Evolutionary conservation across 345 rosid species (phyloP).

Genomic region (Crucihimalaya himalaica): DNA sequence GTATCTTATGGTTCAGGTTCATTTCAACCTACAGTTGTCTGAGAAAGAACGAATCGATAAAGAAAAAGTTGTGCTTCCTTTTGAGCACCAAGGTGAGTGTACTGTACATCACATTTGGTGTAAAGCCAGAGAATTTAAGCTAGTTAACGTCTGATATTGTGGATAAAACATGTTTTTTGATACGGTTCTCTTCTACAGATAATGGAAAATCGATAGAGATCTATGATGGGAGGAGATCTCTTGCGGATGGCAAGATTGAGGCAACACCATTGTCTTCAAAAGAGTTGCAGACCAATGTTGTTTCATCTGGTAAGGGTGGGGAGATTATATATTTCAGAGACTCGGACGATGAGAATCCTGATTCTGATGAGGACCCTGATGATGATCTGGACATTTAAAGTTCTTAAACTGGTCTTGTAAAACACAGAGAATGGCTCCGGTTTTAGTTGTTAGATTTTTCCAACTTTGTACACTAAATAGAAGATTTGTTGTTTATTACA

Average conservation of each 20-base stretch:
- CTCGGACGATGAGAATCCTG: conserved; percentile 94
- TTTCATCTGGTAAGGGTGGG: conserved; percentile 48
- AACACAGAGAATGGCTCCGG: background rate
- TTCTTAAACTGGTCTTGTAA: background rate
- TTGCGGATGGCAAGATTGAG: conserved; percentile 45
- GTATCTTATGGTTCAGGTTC: conserved; percentile 61
- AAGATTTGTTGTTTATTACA: background rate
- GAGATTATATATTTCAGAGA: conserved; percentile 89
- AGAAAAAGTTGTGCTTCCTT: conserved; percentile 91
- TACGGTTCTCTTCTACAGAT: conserved; percentile 45
- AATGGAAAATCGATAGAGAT: conserved; percentile 71
- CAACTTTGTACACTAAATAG: conserved; percentile 8
- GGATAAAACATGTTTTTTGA: background rate
- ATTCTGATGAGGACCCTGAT: conserved; percentile 97
- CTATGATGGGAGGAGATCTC: conserved; percentile 78
- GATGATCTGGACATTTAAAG: conserved; percentile 86
- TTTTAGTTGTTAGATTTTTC: conserved; percentile 17
- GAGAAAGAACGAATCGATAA: conserved; percentile 77
- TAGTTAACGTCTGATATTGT: background rate
- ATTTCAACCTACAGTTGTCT: conserved; percentile 72
- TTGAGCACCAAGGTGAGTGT: conserved; percentile 87
- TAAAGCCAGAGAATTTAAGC: conserved; percentile 6
- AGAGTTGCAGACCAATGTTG: conserved; percentile 38
- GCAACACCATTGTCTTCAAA: conserved; percentile 35
- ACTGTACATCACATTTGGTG: background rate